These are phyloP conservation scores for Trichosporon sp. DNA, from an alignment of 1,284 basidiomycete genomes.

Conservation along the genomic window DNA sequence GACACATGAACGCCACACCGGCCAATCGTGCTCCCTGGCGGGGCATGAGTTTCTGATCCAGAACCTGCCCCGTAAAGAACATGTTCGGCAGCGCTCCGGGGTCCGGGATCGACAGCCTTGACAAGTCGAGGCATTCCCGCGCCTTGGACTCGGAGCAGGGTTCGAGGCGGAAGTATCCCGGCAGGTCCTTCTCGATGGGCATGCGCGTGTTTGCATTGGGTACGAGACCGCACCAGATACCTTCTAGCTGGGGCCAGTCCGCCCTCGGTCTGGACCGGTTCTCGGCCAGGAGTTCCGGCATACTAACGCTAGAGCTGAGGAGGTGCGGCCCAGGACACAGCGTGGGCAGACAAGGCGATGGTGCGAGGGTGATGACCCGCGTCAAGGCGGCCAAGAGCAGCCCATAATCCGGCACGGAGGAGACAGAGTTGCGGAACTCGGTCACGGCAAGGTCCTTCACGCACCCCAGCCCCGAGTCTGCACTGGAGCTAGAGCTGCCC, in stretches of 20 bases:
- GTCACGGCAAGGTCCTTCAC: conserved; percentile 11
- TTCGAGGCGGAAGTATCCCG: conserved; percentile 10
- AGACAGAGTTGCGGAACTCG: conserved; percentile 13
- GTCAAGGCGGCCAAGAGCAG: conserved; percentile 1
- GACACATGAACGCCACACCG: not conserved
- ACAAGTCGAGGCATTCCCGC: not conserved
- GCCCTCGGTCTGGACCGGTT: not conserved
- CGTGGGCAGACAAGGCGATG: not conserved
- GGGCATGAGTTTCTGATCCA: conserved; percentile 10
- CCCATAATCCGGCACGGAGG: not conserved
- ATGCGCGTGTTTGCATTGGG: not conserved
- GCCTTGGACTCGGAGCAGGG: not conserved
- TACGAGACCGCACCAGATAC: conserved; percentile 9
- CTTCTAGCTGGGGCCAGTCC: conserved; percentile 6
- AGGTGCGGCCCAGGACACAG: not conserved
- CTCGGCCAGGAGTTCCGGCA: conserved; percentile 5
- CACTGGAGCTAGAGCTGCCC: not conserved
- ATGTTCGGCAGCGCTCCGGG: not conserved
- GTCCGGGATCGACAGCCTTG: not conserved
- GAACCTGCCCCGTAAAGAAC: conserved; percentile 15
- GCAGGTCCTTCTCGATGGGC: not conserved
- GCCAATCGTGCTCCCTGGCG: not conserved
- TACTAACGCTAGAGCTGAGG: not conserved
- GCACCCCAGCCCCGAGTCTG: not conserved
- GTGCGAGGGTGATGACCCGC: not conserved